phyloP scores from a whole-genome alignment of 202 grass and related monocot species.

The Sporobolus alterniflorus region DNA sequence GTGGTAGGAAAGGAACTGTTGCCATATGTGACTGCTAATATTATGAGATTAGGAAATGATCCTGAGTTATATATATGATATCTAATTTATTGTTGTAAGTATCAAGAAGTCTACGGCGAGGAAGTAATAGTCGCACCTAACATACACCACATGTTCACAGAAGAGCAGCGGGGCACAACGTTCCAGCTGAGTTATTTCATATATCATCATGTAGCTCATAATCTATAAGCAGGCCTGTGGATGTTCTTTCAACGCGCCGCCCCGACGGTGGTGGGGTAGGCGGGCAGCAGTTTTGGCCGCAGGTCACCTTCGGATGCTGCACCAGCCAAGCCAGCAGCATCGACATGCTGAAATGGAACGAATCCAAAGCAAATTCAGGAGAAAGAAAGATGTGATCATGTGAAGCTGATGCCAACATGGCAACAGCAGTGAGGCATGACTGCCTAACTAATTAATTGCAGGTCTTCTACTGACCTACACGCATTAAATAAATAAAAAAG shows the following conservation, averaged over 20 bases:
- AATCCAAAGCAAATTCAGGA: neutral
- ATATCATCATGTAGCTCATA: neutral
- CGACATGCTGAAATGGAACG: slow-evolving; percentile 48
- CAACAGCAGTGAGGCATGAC: slow-evolving; percentile 12
- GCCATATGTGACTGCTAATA: slow-evolving; percentile 15
- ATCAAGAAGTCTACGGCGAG: too few species aligned
- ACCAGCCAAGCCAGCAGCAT: slow-evolving; percentile 71
- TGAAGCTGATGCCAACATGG: slow-evolving; percentile 17
- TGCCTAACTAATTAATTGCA: neutral
- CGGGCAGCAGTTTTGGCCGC: slow-evolving; percentile 58
- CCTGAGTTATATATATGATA: slow-evolving; percentile 10
- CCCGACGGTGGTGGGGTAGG: slow-evolving; percentile 28
- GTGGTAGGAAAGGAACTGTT: slow-evolving; percentile 40
- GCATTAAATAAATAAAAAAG: neutral
- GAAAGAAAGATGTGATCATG: too few species aligned
- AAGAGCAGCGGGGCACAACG: neutral
- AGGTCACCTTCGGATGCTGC: slow-evolving; percentile 50
- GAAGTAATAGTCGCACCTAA: too few species aligned
- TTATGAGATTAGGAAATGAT: slow-evolving; percentile 33
- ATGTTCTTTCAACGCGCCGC: neutral
- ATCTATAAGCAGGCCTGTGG: neutral
- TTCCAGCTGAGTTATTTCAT: neutral
- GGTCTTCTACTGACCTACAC: neutral
- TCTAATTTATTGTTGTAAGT: slow-evolving; percentile 17
- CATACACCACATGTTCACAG: neutral